Conservation (phyloP, 1,284 basidiomycete species). For the Inonotus hispidus region DNA sequence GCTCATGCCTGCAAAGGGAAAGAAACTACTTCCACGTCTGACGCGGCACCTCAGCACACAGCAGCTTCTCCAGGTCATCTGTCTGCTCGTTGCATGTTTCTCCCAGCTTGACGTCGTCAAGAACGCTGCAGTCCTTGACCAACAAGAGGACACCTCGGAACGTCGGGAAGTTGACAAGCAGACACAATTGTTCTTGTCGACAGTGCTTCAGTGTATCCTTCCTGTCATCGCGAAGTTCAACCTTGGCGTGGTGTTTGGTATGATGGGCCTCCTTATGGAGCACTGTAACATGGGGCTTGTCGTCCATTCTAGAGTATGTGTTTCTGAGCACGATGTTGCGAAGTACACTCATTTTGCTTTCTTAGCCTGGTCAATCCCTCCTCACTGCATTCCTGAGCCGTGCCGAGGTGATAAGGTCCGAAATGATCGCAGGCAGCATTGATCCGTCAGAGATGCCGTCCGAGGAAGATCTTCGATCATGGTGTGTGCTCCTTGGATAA, state of each 20-base stretch:
- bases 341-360: neutral
- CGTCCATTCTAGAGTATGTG: slow-evolving; percentile 71
- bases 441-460: slow-evolving; percentile 55
- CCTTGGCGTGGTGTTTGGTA: slow-evolving; percentile 80
- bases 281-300: slow-evolving; percentile 72
- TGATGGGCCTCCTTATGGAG: slow-evolving; percentile 82
- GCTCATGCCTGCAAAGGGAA: slow-evolving; percentile 87
- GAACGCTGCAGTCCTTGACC: slow-evolving; percentile 66
- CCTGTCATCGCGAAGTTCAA: slow-evolving; percentile 75
- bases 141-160: slow-evolving; percentile 57
- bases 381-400: slow-evolving; percentile 90
- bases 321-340: neutral
- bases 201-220: slow-evolving; percentile 83
- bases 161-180: slow-evolving; percentile 78
- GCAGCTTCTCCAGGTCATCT: slow-evolving; percentile 83
- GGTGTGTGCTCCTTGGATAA: slow-evolving; percentile 44
- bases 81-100: slow-evolving; percentile 92
- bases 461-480: slow-evolving; percentile 77
- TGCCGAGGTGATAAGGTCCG: slow-evolving; percentile 80
- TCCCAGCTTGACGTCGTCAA: slow-evolving; percentile 87
- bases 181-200: slow-evolving; percentile 84
- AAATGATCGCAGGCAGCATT: slow-evolving; percentile 48
- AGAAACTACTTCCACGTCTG: slow-evolving; percentile 85
- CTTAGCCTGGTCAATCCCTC: slow-evolving; percentile 88
- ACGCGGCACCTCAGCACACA: slow-evolving; percentile 80